A percentile compares a stretch with the other conserved stretches of the same genome.
Conservation (phyloP, 495 filamentous ascomycete genomes). For the Trichoderma virens region DNA sequence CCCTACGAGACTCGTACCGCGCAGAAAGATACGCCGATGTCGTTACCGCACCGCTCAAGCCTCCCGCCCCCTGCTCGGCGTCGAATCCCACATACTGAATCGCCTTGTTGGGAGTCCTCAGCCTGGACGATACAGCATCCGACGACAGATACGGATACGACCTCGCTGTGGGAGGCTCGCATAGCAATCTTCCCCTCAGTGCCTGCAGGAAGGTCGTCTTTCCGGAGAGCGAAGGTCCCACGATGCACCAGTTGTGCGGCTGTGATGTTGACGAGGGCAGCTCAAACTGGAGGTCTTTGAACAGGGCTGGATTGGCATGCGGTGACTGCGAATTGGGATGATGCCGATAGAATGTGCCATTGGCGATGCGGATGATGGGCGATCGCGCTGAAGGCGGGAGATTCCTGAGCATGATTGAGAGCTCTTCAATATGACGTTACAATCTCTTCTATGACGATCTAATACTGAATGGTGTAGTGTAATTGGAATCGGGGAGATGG, state of each 20-base stretch:
- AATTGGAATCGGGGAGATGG: constrained; percentile 10
- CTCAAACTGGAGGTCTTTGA: constrained; percentile 56
- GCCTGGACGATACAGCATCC: constrained; percentile 45
- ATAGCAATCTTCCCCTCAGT: constrained; percentile 64
- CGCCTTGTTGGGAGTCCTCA: constrained; percentile 53
- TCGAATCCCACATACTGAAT: constrained; percentile 82
- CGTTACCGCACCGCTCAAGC: constrained; percentile 25
- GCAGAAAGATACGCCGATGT: constrained; percentile 78
- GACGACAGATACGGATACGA: constrained; percentile 67
- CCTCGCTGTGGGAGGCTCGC: constrained; percentile 62
- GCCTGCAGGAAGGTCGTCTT: constrained; percentile 72
- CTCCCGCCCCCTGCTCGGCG: constrained; percentile 39
- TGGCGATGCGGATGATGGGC: constrained; percentile 63
- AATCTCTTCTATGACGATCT: too few species aligned
- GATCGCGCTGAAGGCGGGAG: constrained; percentile 20
- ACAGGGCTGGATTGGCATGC: constrained; percentile 54
- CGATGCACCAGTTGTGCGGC: constrained; percentile 61
- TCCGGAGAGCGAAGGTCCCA: constrained; percentile 62
- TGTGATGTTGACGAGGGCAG: constrained; percentile 44
- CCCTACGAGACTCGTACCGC: constrained; percentile 82
- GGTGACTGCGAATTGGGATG: constrained; percentile 51
- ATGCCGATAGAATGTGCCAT: constrained; percentile 74
- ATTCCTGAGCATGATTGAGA: constrained; percentile 22
- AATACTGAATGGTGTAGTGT: too few species aligned
- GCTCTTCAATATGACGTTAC: too few species aligned